Evolutionary conservation across 192 early-diverging fungal genomes (phyloP).

Genomic region (Coemansia guatemalensis): DNA sequence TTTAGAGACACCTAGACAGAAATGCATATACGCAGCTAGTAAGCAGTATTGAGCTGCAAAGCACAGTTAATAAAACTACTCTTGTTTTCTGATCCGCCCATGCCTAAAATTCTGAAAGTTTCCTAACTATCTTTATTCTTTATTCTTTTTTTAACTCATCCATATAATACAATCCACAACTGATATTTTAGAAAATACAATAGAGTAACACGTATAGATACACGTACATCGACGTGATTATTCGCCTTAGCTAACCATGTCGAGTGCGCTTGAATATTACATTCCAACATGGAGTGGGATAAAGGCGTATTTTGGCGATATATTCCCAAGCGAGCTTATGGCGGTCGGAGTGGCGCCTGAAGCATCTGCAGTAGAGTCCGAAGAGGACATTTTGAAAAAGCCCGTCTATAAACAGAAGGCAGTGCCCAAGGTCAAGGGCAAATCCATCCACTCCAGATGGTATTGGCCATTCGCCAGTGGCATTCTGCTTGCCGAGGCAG

Average conservation of each 20-base stretch:
- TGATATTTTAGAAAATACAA: background rate
- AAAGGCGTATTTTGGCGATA: slow-evolving; percentile 26
- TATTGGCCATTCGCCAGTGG: slow-evolving; percentile 52
- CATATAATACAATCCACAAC: background rate
- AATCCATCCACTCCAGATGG: slow-evolving; percentile 46
- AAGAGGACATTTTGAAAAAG: slow-evolving; percentile 26
- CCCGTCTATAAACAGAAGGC: slow-evolving; percentile 42
- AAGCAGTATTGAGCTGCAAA: background rate
- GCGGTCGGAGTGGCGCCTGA: slow-evolving; percentile 40
- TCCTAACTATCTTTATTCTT: background rate
- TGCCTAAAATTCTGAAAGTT: slow-evolving; percentile 4
- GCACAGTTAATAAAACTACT: background rate
- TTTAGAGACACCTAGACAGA: background rate
- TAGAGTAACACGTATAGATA: background rate
- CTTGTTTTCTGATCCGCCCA: background rate
- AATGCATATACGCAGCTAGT: background rate
- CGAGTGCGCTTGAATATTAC: slow-evolving; percentile 35
- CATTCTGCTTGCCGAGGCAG: slow-evolving; percentile 58
- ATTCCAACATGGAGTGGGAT: slow-evolving; percentile 42
- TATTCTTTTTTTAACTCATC: slow-evolving; percentile 9
- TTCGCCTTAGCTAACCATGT: slow-evolving; percentile 9
- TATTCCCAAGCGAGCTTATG: slow-evolving; percentile 51
- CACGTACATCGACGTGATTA: background rate
- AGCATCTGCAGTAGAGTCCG: slow-evolving; percentile 25
- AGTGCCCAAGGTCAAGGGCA: slow-evolving; percentile 35